phyloP scores from a whole-genome alignment of 306 rosid genomes.

The Calophaca sinica region DNA sequence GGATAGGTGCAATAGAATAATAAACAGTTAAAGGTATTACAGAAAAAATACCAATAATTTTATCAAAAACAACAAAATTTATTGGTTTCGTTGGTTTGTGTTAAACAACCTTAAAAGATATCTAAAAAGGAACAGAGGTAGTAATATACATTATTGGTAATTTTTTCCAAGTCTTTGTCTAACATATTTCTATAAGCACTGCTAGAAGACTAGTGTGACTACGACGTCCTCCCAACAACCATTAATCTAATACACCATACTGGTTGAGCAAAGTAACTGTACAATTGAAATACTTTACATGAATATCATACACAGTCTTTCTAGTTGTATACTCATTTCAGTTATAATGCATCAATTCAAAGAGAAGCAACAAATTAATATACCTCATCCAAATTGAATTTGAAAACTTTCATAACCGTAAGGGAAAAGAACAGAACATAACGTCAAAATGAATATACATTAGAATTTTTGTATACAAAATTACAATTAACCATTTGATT shows the following conservation, averaged over 20 bases:
- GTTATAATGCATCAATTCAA: slow-evolving; percentile 10
- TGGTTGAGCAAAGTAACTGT: neutral
- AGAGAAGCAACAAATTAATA: neutral
- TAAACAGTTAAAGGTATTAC: too few species aligned
- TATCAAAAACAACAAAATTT: too few species aligned
- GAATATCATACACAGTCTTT: neutral
- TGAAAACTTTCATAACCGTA: neutral
- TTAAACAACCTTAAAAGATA: too few species aligned
- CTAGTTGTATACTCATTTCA: neutral
- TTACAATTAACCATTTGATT: slow-evolving; percentile 46
- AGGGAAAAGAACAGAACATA: neutral
- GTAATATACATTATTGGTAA: too few species aligned
- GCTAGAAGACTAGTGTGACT: neutral
- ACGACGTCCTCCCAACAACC: neutral
- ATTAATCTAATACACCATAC: neutral
- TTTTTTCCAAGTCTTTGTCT: neutral
- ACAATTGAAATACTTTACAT: neutral
- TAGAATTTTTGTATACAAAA: slow-evolving; percentile 51
- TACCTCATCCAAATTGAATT: slow-evolving; percentile 20
- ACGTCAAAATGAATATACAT: slow-evolving; percentile 32
- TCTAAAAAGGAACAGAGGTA: too few species aligned
- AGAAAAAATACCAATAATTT: too few species aligned
- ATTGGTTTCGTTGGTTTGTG: too few species aligned
- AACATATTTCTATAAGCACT: neutral
- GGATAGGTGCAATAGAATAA: too few species aligned